These are phyloP conservation scores for Fraxinus angustifolia DNA, from an alignment of 305 asterid genomes.

Conservation along the genomic window DNA sequence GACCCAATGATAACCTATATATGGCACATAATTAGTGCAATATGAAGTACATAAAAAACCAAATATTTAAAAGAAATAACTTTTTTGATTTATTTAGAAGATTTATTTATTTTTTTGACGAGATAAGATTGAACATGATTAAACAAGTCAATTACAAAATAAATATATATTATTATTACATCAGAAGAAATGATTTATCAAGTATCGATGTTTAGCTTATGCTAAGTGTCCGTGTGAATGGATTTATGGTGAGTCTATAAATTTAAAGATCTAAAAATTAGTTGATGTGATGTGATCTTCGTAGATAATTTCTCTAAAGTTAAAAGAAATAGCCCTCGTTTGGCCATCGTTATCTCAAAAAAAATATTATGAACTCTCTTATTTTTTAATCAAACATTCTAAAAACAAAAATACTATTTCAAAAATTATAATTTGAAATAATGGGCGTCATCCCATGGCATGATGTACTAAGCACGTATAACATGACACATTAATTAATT, in stretches of 20 bases:
- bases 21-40: not conserved
- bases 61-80: no score
- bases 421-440: no score
- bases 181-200: no score
- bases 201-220: not conserved
- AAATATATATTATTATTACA: no score
- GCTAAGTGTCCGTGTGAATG: not conserved
- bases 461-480: not conserved
- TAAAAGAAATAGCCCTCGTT: not conserved
- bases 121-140: not conserved
- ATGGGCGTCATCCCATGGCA: no score
- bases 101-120: no score
- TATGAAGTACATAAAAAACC: not conserved
- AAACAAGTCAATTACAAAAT: not conserved
- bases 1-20: not conserved
- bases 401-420: no score
- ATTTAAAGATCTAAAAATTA: no score
- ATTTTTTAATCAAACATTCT: no score
- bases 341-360: no score
- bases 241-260: not conserved
- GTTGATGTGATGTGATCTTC: not conserved
- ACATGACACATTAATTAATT: not conserved
- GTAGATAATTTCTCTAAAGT: not conserved
- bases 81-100: not conserved
- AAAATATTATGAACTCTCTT: no score